phyloP scores from a whole-genome alignment of 352 stramenopile species.

The Phytopythium oedochilum region DNA sequence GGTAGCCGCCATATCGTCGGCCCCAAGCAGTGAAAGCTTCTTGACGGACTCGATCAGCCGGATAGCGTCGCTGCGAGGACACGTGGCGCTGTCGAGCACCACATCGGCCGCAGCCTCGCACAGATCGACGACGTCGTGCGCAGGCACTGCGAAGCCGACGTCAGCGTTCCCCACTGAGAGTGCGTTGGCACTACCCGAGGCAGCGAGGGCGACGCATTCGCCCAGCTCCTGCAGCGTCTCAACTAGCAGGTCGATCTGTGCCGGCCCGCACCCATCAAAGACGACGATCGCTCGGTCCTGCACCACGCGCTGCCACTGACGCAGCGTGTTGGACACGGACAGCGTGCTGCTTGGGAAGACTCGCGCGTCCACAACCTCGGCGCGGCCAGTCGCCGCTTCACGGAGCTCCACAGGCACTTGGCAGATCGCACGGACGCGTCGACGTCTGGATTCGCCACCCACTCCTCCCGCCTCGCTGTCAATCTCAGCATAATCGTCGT shows the following conservation, averaged over 20 bases:
- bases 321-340: conserved; percentile 49
- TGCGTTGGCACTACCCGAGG: conserved; percentile 37
- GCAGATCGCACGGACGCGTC: conserved; percentile 22
- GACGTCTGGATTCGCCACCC: background rate
- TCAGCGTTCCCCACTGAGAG: conserved; percentile 39
- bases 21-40: conserved; percentile 12
- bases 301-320: conserved; percentile 39
- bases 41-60: conserved; percentile 44
- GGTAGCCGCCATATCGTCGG: background rate
- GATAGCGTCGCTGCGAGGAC: conserved; percentile 40
- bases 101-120: conserved; percentile 44
- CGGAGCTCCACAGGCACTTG: conserved; percentile 29
- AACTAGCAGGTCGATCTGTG: conserved; percentile 41
- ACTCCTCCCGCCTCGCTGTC: conserved; percentile 9
- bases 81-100: conserved; percentile 30
- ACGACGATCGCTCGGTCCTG: conserved; percentile 35
- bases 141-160: conserved; percentile 42
- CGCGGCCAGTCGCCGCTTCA: conserved; percentile 28
- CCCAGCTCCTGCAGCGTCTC: conserved; percentile 50
- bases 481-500: too few relatives aligned
- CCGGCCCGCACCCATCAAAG: conserved; percentile 35
- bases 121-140: conserved; percentile 37
- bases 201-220: conserved; percentile 41
- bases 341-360: conserved; percentile 34
- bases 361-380: conserved; percentile 25